Evolutionary conservation across 148 eudicot genomes (phyloP), one percentile per base, ranked within the genome.

Genomic region (Arctostaphylos glauca): DNA sequence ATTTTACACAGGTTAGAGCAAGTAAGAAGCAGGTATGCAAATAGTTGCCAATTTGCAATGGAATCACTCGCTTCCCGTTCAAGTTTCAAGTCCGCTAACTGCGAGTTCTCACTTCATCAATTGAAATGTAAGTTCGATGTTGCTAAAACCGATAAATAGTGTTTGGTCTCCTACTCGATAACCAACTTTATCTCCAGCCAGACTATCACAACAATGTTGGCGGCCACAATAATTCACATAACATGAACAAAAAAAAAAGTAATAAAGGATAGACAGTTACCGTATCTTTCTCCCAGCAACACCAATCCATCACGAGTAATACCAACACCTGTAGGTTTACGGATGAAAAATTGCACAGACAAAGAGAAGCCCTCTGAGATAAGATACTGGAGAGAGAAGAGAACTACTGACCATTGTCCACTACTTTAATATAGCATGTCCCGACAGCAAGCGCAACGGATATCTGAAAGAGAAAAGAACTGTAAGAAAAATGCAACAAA

Each of bases 231-330:
- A 50, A 13, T 66, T 18, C 13, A 9, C 2, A 38, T 58, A 41
- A 53, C 55, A 64, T 31, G 38, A 31, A 31, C 38, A 31, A 31
- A 46, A 5, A 62, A 25, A 66, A 10, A 15, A 66, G 4, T 59
- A 4, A 9, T 12, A 66, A 53, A 53, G 56, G 13, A 67, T 25
- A 48, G 52, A 59, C 16, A 47, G 56, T 90, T 92, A 96, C 99
- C 96, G 77, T 94, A 93, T 89, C 97, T 85, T 84, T 94, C 96
- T 81, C 97, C 99, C 85, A 96, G 81, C 86, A 94, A 84, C 79
- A 90, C 91, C 87, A 96, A 85, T 77, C 98, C 97, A 84, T 94
- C 97, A 80, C 99, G 89, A 74, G 84, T 86, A 75, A 96, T 92
- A 73, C 98, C 99, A 90, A 86, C 92, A 70, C 99, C 98, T 96